A percentile compares a stretch with the other conserved stretches of the same genome.
phyloP scores from a whole-genome alignment of 2,329 filamentous ascomycete genomes.

The Aspergillus udagawae region DNA sequence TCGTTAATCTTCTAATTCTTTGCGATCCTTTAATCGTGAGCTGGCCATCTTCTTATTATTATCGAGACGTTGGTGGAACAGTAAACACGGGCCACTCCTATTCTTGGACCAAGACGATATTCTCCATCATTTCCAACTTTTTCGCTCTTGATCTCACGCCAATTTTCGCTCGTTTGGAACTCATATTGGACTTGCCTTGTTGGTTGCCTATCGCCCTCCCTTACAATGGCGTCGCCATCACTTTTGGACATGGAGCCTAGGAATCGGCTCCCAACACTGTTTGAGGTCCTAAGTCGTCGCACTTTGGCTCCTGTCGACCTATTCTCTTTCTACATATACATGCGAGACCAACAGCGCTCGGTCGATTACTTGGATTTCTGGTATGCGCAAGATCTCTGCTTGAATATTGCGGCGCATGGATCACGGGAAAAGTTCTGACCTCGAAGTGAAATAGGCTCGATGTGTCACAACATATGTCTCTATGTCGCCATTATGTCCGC shows the following conservation, averaged over 20 bases:
- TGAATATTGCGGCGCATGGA: not conserved
- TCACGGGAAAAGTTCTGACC: constrained; percentile 7
- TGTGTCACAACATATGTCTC: constrained; percentile 97
- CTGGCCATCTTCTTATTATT: constrained; percentile 14
- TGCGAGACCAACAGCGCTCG: constrained; percentile 96
- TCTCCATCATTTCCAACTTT: not conserved
- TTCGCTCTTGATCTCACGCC: not conserved
- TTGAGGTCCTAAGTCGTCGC: constrained; percentile 88
- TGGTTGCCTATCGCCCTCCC: not conserved
- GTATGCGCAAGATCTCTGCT: constrained; percentile 49
- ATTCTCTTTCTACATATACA: constrained; percentile 99
- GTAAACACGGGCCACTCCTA: not conserved
- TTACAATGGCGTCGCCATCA: constrained; percentile 28
- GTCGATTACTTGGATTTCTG: constrained; percentile 99
- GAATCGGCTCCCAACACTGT: constrained; percentile 87
- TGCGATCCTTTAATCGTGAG: not conserved
- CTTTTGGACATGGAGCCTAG: constrained; percentile 50
- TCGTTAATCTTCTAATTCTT: not conserved
- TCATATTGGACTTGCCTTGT: not conserved
- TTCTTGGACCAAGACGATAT: not conserved
- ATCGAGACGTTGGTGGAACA: not conserved
- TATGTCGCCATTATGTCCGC: constrained; percentile 92
- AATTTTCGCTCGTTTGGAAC: not conserved
- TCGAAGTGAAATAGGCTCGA: constrained; percentile 67
- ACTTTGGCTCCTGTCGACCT: constrained; percentile 95